Evolutionary conservation across 345 rosid genomes (phyloP).

Genomic region (Cochlearia excelsa): DNA sequence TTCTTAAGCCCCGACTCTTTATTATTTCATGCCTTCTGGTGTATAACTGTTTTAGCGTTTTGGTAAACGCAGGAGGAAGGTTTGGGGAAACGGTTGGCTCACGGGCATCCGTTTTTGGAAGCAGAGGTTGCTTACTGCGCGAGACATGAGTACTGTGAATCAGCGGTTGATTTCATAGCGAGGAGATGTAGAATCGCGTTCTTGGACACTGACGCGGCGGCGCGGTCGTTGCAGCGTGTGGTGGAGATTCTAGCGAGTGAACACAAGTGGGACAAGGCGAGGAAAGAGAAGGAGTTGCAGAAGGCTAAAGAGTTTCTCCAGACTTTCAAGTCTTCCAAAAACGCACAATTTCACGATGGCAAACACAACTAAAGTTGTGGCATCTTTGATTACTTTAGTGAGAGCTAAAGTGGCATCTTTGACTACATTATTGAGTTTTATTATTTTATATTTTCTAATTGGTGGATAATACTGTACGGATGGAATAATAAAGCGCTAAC

Average conservation of each 20-base stretch:
- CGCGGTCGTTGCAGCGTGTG: constrained; percentile 72
- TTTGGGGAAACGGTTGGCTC: constrained; percentile 89
- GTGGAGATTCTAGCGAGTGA: constrained; percentile 72
- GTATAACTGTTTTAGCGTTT: background rate
- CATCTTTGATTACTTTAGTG: background rate
- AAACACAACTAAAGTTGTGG: constrained; percentile 48
- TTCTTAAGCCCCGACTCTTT: background rate
- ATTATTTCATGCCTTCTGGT: background rate
- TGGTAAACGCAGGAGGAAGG: constrained; percentile 57
- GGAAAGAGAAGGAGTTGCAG: constrained; percentile 62
- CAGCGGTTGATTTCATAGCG: constrained; percentile 88
- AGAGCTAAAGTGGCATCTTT: no score
- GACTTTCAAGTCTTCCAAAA: constrained; percentile 89
- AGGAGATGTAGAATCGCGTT: constrained; percentile 94
- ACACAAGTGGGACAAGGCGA: constrained; percentile 73
- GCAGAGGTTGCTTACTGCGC: constrained; percentile 82
- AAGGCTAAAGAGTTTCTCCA: constrained; percentile 64
- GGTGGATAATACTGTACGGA: constrained; percentile 17
- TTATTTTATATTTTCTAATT: constrained; percentile 18
- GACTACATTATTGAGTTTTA: constrained; percentile 17
- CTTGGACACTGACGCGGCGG: constrained; percentile 93
- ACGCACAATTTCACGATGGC: constrained; percentile 91
- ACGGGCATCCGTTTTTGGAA: constrained; percentile 68
- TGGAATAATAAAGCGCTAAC: constrained; percentile 11
- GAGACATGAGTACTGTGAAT: constrained; percentile 82